Conservation (phyloP, 345 rosid genomes). For the Dimocarpus longan region DNA sequence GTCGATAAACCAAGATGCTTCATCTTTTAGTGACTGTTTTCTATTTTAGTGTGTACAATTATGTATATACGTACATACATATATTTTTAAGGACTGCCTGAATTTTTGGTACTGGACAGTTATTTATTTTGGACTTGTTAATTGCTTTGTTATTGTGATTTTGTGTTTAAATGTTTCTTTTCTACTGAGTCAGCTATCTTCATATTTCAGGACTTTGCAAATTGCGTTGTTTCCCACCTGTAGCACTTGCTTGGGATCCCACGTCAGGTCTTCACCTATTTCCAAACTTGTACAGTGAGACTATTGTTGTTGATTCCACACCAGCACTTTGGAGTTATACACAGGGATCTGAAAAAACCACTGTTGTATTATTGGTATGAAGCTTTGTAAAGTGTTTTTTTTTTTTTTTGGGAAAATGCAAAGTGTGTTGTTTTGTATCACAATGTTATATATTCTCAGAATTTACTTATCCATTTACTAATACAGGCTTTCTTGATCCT, state of each 20-base stretch:
- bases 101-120: background rate
- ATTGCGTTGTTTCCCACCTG: constrained; percentile 97
- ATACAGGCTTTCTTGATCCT: constrained; percentile 13
- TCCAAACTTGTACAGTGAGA: constrained; percentile 71
- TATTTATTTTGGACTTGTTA: background rate
- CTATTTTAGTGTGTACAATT: background rate
- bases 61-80: background rate
- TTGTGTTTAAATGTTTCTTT: constrained; percentile 9
- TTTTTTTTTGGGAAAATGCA: too few relatives aligned
- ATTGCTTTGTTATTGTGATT: constrained; percentile 8
- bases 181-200: constrained; percentile 25
- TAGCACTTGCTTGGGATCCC: constrained; percentile 96
- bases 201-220: constrained; percentile 85
- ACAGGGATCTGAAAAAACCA: constrained; percentile 70
- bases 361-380: constrained; percentile 74
- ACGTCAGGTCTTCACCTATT: constrained; percentile 76
- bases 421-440: constrained; percentile 9
- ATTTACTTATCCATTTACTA: background rate
- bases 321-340: constrained; percentile 79
- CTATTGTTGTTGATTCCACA: constrained; percentile 73
- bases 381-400: background rate
- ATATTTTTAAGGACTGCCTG: background rate
- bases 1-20: background rate
- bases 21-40: background rate
- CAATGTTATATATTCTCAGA: constrained; percentile 15